A percentile compares a stretch with the other conserved stretches of the same genome.
phyloP scores from a whole-genome alignment of 169 alveolate genomes.

The Babesia ovis region DNA sequence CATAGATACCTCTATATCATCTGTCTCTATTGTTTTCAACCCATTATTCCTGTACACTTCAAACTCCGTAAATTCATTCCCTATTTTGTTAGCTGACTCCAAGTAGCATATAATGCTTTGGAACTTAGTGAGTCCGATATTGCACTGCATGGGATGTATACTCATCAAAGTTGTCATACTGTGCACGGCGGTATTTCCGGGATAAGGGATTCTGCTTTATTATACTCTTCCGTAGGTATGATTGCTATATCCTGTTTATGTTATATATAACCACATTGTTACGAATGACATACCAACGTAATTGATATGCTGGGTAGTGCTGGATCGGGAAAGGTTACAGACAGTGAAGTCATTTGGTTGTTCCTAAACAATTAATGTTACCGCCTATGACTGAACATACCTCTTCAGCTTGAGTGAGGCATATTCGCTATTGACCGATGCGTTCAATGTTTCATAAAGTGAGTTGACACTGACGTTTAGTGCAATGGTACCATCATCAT shows the following conservation, averaged over 20 bases:
- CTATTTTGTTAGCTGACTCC: constrained; percentile 55
- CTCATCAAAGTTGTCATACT: background rate
- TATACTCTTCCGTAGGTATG: constrained; percentile 12
- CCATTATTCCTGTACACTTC: constrained; percentile 1
- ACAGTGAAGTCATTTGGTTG: constrained; percentile 24
- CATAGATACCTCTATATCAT: background rate
- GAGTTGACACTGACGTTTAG: constrained; percentile 50
- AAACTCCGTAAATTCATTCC: constrained; percentile 55
- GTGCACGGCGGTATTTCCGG: constrained; percentile 50
- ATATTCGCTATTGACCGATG: constrained; percentile 55
- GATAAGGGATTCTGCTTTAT: constrained; percentile 4
- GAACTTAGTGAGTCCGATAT: constrained; percentile 46
- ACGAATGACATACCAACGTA: constrained; percentile 31
- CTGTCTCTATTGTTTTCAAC: background rate
- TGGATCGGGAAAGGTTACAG: constrained; percentile 56
- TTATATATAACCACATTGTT: background rate
- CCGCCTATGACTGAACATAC: background rate
- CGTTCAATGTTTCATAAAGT: constrained; percentile 53
- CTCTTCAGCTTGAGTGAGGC: constrained; percentile 45
- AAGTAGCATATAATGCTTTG: constrained; percentile 53
- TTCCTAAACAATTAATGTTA: background rate
- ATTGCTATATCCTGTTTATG: constrained; percentile 36
- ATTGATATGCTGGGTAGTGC: constrained; percentile 44
- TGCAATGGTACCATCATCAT: constrained; percentile 21
- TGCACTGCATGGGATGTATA: constrained; percentile 23